Evolutionary conservation across 805 yeast genomes (phyloP).

Genomic region (Ogataea chonburiensis): DNA sequence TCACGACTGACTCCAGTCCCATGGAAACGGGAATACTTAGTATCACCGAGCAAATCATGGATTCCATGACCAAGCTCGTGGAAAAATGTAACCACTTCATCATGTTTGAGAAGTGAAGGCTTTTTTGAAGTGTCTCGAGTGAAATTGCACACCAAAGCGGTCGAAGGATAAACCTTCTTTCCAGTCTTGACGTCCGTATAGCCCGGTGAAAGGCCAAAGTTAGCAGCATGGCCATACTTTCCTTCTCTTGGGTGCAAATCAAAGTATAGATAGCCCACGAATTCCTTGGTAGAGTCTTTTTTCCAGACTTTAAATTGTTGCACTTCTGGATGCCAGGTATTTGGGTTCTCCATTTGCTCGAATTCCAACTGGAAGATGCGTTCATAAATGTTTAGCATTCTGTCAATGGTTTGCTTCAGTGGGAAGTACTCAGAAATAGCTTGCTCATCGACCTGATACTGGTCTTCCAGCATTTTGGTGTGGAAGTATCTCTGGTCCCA

Average conservation of each 20-base stretch:
- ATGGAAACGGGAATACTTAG: constrained; percentile 64
- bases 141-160: constrained; percentile 82
- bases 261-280: constrained; percentile 76
- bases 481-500: constrained; percentile 78
- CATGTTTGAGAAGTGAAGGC: constrained; percentile 74
- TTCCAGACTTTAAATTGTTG: constrained; percentile 71
- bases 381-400: constrained; percentile 74
- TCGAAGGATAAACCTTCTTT: constrained; percentile 58
- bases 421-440: constrained; percentile 80
- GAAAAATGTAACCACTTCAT: constrained; percentile 79
- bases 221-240: constrained; percentile 88
- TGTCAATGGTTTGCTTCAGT: constrained; percentile 58
- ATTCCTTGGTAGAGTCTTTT: constrained; percentile 53
- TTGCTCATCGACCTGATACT: constrained; percentile 69
- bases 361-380: constrained; percentile 67
- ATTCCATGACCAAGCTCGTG: constrained; percentile 91
- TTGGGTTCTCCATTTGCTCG: constrained; percentile 44
- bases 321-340: constrained; percentile 79
- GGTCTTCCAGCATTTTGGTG: constrained; percentile 61
- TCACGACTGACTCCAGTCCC: constrained; percentile 82
- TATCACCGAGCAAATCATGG: constrained; percentile 69
- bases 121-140: constrained; percentile 68
- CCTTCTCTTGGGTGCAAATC: constrained; percentile 86
- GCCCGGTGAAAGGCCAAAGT: constrained; percentile 66
- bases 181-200: constrained; percentile 47